Base-by-base conservation (phyloP, 352 stramenopile species). In the Pythium grandisporangium region DNA sequence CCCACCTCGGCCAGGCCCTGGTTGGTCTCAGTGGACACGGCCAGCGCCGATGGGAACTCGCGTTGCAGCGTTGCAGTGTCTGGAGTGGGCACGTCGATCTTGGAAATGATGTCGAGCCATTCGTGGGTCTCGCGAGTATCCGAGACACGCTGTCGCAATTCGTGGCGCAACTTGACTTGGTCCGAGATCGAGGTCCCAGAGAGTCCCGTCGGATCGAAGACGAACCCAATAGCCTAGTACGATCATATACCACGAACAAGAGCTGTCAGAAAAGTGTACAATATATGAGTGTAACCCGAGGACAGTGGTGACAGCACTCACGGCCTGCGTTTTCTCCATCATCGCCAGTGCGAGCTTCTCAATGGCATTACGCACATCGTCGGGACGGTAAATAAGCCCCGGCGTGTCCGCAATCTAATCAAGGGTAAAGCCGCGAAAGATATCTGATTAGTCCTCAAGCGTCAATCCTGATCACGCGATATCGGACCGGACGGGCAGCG, bases 91-190 rank as follows among this genome's bases (percentile, higher is more conserved):
- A 88, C 58, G 49, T 93, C 80, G 35, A 81, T 73, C 42, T 93
- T 91, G 45, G 80, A 93, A 25, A 93, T 70, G 55, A 93, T 85
- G 58, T 93, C 80, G 38, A 93, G 59, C 80, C 80, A 93, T 50
- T 69, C 63, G 53, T 71, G 64, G 29, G 75, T 45, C 13, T 61
- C 56, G 6, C 72, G 62, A 22, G 45, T 51, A 19, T 48, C 44
- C 13, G 55, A 32, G 10, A 90, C 57, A 33, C 77, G 70, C 1
- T 56, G 48, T 20, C 61, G 63, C 34, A 93, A 66, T 51, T 93
- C 79, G n/a, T 87, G 56, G 8, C 77, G 74, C 33, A 93, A 61
- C 20, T 66, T 44, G 13, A 93, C 27, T 37, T 93, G 79, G 38
- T 86, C 70, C 2, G 44, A 34, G 20, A 83, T 59, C 0, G 70